Conservation (phyloP, 2,329 filamentous ascomycete genomes). For the Colletotrichum costaricense region DNA sequence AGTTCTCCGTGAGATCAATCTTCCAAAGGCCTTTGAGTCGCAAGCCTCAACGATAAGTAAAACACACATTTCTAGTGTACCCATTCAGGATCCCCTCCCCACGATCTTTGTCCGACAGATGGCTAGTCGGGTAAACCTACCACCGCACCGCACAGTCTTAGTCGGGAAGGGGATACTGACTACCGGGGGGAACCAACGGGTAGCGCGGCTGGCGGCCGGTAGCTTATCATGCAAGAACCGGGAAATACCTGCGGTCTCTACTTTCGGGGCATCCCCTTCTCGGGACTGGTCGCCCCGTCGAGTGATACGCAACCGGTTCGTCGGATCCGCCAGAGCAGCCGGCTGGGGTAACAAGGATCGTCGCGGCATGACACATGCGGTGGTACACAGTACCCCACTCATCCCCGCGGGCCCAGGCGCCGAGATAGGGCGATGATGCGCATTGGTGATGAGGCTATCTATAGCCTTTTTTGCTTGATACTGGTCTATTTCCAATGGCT, state of each 20-base stretch:
- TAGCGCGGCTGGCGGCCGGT: neutral
- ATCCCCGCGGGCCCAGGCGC: slow-evolving; percentile 1
- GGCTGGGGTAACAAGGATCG: slow-evolving; percentile 6
- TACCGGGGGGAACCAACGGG: neutral
- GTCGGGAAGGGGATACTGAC: no score
- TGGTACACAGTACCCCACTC: slow-evolving; percentile 11
- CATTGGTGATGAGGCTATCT: neutral
- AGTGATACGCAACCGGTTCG: slow-evolving; percentile 6
- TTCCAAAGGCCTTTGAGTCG: no score
- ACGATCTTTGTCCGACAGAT: neutral
- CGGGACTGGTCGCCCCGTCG: neutral
- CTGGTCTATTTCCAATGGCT: neutral
- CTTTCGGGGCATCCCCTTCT: neutral
- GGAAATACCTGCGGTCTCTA: neutral
- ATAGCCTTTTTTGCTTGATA: neutral
- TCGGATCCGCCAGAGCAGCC: slow-evolving; percentile 4
- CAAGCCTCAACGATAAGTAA: rapidly evolving
- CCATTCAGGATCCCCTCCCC: no score
- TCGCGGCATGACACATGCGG: neutral
- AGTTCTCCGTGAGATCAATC: no score
- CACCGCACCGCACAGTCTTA: neutral
- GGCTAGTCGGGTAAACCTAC: neutral
- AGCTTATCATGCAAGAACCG: neutral
- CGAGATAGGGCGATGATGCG: slow-evolving; percentile 11
- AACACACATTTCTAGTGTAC: no score